phyloP scores from a whole-genome alignment of 257 asterid species.

The Linderniella brevidens region DNA sequence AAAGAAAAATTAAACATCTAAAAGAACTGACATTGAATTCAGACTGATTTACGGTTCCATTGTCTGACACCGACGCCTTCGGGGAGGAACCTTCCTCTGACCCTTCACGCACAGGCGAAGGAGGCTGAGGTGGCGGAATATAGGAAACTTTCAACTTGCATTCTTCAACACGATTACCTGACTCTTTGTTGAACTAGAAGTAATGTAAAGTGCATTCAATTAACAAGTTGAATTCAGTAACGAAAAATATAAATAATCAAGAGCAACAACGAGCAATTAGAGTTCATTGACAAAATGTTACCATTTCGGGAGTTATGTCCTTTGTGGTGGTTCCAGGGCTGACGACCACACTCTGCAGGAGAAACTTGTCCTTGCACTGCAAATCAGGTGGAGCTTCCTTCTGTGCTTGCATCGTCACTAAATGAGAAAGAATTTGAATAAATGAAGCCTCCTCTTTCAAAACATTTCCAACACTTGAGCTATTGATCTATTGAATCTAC shows the following conservation, averaged over 20 bases:
- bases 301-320: conserved; percentile 60
- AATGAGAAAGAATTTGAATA: conserved; percentile 6
- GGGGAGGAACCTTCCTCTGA: conserved; percentile 60
- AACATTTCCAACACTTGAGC: background rate
- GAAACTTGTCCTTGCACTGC: conserved; percentile 68
- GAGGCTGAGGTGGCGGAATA: conserved; percentile 48
- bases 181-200: conserved; percentile 41
- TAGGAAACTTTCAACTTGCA: conserved; percentile 56
- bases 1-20: conserved; percentile 2
- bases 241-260: conserved; percentile 1
- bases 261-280: conserved; percentile 5
- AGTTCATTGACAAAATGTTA: conserved; percentile 12
- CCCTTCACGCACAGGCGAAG: conserved; percentile 65
- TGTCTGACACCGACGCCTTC: conserved; percentile 33
- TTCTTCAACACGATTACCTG: conserved; percentile 45
- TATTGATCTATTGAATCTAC: too few relatives aligned
- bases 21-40: conserved; percentile 16
- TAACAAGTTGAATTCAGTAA: background rate
- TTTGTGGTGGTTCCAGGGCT: conserved; percentile 30
- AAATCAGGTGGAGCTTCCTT: conserved; percentile 55
- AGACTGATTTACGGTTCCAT: conserved; percentile 29
- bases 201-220: background rate
- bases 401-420: conserved; percentile 79
- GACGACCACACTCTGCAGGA: conserved; percentile 53
- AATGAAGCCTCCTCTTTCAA: background rate